Conservation (phyloP, 805 yeast genomes). For the Lachancea cidri region DNA sequence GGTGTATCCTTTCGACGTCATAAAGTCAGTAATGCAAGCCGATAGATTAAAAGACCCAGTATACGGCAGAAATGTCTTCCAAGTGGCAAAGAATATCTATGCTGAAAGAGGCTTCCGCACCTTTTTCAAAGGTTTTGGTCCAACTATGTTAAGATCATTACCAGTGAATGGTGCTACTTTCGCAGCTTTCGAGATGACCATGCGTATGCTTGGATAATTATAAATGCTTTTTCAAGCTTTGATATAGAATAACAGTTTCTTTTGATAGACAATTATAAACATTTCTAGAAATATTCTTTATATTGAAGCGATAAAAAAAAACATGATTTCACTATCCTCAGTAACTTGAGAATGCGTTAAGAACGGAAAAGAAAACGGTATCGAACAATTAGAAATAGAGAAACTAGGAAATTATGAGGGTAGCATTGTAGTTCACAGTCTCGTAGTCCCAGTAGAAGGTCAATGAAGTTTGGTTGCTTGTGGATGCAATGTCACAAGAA, state of each 20-base stretch:
- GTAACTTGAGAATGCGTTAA: too few species aligned
- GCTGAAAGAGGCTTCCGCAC: constrained; percentile 64
- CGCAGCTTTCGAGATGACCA: constrained; percentile 84
- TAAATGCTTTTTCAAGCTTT: not conserved
- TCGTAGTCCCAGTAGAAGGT: constrained; percentile 7
- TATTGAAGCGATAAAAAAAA: too few species aligned
- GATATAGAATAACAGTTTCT: not conserved
- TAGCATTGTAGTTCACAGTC: not conserved
- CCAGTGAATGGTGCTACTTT: constrained; percentile 98
- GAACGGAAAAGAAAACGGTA: too few species aligned
- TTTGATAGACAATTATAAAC: not conserved
- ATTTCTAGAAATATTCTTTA: too few species aligned
- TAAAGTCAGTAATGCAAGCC: constrained; percentile 84
- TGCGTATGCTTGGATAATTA: constrained; percentile 45
- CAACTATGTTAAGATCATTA: constrained; percentile 92
- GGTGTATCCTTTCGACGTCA: constrained; percentile 83
- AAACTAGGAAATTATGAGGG: not conserved
- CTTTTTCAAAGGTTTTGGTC: constrained; percentile 85
- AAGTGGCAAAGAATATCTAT: constrained; percentile 52
- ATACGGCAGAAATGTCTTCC: constrained; percentile 52
- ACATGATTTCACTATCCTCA: too few species aligned
- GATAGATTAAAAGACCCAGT: constrained; percentile 57
- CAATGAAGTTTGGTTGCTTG: not conserved
- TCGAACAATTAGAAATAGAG: too few species aligned
- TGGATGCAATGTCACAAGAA: constrained; percentile 26